Evolutionary conservation across 202 grass and related monocot genomes (phyloP).

Genomic region (Carex arenaria): DNA sequence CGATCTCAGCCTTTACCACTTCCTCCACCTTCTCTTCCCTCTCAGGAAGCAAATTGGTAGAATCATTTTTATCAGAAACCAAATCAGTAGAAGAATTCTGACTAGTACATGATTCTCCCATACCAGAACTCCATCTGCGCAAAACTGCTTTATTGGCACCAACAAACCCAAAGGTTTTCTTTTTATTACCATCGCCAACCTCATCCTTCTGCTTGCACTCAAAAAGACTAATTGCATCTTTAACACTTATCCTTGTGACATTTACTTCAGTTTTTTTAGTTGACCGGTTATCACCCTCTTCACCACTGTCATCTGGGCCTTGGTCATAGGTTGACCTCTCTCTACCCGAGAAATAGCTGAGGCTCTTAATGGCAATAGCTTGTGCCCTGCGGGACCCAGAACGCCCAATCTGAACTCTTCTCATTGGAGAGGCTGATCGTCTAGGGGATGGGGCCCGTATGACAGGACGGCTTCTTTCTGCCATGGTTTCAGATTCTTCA

Average conservation of each 20-base stretch:
- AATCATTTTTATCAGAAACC: constrained; percentile 45
- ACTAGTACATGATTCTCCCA: constrained; percentile 53
- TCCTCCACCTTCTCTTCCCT: constrained; percentile 39
- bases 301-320: constrained; percentile 56
- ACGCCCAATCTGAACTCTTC: constrained; percentile 94
- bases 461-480: constrained; percentile 86
- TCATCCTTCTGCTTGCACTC: constrained; percentile 90
- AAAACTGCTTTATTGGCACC: constrained; percentile 67
- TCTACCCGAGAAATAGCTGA: constrained; percentile 77
- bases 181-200: constrained; percentile 60
- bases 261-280: constrained; percentile 74
- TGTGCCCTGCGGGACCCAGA: constrained; percentile 89
- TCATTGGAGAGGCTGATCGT: constrained; percentile 95
- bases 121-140: constrained; percentile 93
- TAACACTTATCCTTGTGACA: constrained; percentile 84
- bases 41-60: constrained; percentile 28
- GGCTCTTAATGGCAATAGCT: constrained; percentile 91
- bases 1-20: constrained; percentile 31
- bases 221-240: constrained; percentile 96
- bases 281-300: constrained; percentile 52
- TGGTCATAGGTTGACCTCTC: constrained; percentile 67
- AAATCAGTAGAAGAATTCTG: constrained; percentile 43
- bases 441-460: constrained; percentile 90
- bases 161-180: constrained; percentile 54
- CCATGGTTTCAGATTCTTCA: constrained; percentile 44